Evolutionary conservation across 805 yeast genomes (phyloP), one percentile per base, ranked within the genome.

Genomic region (Hanseniaspora hatyaiensis): DNA sequence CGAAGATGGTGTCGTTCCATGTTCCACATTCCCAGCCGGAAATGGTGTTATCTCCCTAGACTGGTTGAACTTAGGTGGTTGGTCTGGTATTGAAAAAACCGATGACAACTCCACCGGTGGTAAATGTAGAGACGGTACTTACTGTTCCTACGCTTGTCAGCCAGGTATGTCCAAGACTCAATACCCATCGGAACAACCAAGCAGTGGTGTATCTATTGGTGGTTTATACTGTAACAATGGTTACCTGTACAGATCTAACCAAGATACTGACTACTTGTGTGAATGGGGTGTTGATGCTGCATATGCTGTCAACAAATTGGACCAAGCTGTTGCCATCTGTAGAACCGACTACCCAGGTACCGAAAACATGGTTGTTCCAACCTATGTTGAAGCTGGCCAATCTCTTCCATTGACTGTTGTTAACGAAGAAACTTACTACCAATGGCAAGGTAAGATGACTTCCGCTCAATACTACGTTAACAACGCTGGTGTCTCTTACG

Each of bases 281-380:
- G 85, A 73, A 61, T 83, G 94, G 89, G 97, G 95, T 62, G 66
- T 61, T 31, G 71, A 77, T 48, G 65, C 80, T 45, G 94, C 94
- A 41, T 61, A 65, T 46, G 88, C 82, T 56, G 81, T 72, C 51
- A 76, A 78, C 58, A 71, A 82, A 57, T 67, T 84, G 51, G 60
- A 65, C 55, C 63, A 80, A 51, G 72, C 73, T 46, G 87, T 89
- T 58, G 89, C 97, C 51, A 69, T 92, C 60, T 92, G 98, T 75
- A 83, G 96, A 73, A 89, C 98, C 53, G 98, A 89, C 66, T 89
- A 89, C 77, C 98, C 98, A 62, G 98, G 98, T 71, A 81, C 96
- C 54, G 98, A 89, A 73, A 87, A 87, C 76, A 92, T 89, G 97
- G 94, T 80, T 56, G 74, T 89, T 53, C 97, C 98, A 65, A 88